Evolutionary conservation across 2,329 filamentous ascomycete genomes (phyloP).

Genomic region (Ophioceras dolichostomum): DNA sequence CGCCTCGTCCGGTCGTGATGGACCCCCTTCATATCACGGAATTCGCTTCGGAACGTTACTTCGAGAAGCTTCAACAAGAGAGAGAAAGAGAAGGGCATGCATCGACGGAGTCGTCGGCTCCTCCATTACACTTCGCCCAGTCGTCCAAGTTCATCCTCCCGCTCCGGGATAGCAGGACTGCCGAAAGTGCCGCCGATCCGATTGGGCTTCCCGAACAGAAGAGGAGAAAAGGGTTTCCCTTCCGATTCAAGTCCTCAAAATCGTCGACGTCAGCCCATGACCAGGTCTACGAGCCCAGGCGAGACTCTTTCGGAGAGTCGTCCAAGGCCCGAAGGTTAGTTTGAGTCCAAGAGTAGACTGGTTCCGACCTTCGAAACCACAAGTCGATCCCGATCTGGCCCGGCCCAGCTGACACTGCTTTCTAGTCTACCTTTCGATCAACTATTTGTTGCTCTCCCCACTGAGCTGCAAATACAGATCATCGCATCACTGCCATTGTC

Average conservation of each 20-base stretch:
- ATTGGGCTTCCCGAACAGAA: constrained; percentile 19
- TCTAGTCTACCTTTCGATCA: constrained; percentile 36
- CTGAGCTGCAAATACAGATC: constrained; percentile 51
- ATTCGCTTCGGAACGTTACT: constrained; percentile 54
- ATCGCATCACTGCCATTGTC: constrained; percentile 46
- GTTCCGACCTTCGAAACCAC: no score
- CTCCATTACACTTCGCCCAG: constrained; percentile 12
- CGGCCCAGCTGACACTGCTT: not conserved
- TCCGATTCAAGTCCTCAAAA: constrained; percentile 7
- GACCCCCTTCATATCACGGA: constrained; percentile 52
- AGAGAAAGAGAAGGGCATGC: constrained; percentile 18
- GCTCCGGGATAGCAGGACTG: constrained; percentile 25
- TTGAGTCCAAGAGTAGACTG: not conserved
- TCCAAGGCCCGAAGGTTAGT: constrained; percentile 18
- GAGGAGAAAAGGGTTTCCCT: constrained; percentile 22
- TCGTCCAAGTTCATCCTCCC: constrained; percentile 36
- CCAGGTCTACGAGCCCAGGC: not conserved
- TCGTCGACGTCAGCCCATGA: not conserved
- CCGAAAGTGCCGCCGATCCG: constrained; percentile 15
- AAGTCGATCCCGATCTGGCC: no score
- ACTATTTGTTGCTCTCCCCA: constrained; percentile 45
- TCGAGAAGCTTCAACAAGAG: constrained; percentile 46
- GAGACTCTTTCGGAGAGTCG: constrained; percentile 7
- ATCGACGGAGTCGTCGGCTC: constrained; percentile 10
- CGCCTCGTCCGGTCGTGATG: constrained; percentile 28